Base-by-base conservation (phyloP, 2,329 filamentous ascomycete genomes). In the Chrysosporium queenslandicum region DNA sequence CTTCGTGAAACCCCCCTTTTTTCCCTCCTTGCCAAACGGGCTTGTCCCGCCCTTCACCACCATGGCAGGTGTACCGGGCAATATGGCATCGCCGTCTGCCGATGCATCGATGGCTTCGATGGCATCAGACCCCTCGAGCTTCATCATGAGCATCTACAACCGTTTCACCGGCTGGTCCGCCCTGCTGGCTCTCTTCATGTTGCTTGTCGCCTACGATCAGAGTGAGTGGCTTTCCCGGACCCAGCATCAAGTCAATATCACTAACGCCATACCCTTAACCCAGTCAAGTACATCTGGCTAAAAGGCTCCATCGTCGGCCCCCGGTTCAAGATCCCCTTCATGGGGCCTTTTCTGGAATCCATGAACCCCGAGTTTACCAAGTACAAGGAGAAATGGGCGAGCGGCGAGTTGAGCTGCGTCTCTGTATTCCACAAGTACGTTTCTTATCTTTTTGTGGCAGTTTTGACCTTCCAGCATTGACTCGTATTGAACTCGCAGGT, bases 341-440 rank as follows among this genome's bases (percentile, higher is more conserved):
- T 97, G 68, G 92, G 92, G n/a, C 91, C 92, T 4, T 97, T 98
- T 71, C 77, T 97, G 53, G 77, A 96, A 66, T 95, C 89, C 25
- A 77, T 97, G 62, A 83, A 94, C 69, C 92, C 92, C 53, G 87
- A 91, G 64, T 97, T 96, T 68, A 82, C 85, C 56, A 81, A 90
- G 64, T 98, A 98, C 74, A 79, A 90, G 68, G 83, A 78, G 56
- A 96, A 97, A 77, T 98, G 92, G 92, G 70, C 78, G 62, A 94
- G 88, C 65, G 92, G 87, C 43, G 84, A 87, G 45, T 77, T 98
- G 61, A 96, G 90, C 77, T 98, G 92, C 66, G 92, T 98, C 56
- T 96, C 90, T 2, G 89, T 98, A 63, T 98, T 98, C 76, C 92
- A 98, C 81, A 98, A 97, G 88, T 94, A 80, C 61, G 82, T 59